Evolutionary conservation across 2,329 filamentous ascomycete species (phyloP).

Genomic region (Sporothrix dimorphospora): DNA sequence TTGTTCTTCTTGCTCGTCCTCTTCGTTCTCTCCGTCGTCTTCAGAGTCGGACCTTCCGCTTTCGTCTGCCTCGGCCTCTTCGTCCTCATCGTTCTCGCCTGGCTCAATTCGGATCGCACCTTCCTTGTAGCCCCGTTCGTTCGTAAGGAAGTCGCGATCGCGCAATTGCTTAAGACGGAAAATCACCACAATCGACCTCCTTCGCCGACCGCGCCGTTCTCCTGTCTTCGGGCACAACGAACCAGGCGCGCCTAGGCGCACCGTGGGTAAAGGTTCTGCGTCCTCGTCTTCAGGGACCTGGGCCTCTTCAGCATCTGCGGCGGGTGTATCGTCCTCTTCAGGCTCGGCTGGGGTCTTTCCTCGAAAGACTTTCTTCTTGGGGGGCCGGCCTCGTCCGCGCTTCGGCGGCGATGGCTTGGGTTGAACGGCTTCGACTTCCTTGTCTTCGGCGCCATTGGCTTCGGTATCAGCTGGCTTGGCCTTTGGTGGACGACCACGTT

Average conservation of each 20-base stretch:
- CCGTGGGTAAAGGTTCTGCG: conserved; percentile 20
- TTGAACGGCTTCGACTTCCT: not conserved
- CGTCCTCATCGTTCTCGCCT: not conserved
- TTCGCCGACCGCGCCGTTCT: conserved; percentile 38
- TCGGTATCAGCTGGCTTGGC: not conserved
- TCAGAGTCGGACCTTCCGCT: not conserved
- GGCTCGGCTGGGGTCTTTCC: not conserved
- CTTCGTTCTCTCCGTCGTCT: not conserved
- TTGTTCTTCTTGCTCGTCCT: too few relatives aligned
- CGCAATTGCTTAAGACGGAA: conserved; percentile 40
- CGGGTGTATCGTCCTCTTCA: not conserved
- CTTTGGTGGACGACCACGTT: conserved; percentile 7
- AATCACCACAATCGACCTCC: conserved; percentile 40
- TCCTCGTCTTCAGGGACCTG: not conserved
- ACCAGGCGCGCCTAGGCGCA: conserved; percentile 38
- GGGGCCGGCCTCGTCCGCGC: conserved; percentile 14
- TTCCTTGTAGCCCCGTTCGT: conserved; percentile 22
- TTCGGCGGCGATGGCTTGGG: not conserved
- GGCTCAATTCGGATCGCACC: not conserved
- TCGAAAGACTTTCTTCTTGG: not conserved
- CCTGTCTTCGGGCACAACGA: conserved; percentile 37
- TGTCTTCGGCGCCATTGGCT: not conserved
- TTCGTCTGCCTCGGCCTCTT: not conserved
- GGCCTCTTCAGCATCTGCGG: not conserved
- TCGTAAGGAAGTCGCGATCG: conserved; percentile 28